Conservation (phyloP, 2,329 filamentous ascomycete species). For the Aquanectria penicillioides region DNA sequence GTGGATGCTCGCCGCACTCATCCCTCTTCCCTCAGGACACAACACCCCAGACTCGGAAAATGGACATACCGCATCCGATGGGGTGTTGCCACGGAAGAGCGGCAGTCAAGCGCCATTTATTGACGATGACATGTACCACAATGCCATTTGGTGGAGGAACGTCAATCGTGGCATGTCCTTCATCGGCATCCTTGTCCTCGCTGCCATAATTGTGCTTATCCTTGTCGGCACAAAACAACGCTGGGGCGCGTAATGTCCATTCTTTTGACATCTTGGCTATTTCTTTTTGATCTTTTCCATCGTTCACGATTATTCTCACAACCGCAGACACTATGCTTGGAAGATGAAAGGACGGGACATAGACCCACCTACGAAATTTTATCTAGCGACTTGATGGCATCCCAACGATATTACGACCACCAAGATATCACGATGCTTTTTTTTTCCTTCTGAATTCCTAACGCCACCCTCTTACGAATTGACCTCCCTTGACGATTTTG, state of each 20-base stretch:
- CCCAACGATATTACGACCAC: constrained; percentile 41
- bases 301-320: constrained; percentile 16
- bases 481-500: constrained; percentile 10
- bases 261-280: constrained; percentile 8
- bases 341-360: constrained; percentile 24
- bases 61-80: constrained; percentile 52
- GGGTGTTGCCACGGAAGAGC: constrained; percentile 50
- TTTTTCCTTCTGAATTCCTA: background rate
- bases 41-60: constrained; percentile 61
- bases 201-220: constrained; percentile 60
- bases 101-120: constrained; percentile 47
- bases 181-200: constrained; percentile 64
- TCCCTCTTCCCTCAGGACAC: constrained; percentile 74
- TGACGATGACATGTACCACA: constrained; percentile 60
- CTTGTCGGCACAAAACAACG: constrained; percentile 62
- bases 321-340: constrained; percentile 28
- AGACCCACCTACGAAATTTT: constrained; percentile 16
- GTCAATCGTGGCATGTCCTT: constrained; percentile 69
- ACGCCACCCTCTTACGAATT: constrained; percentile 15
- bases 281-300: background rate
- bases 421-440: constrained; percentile 35
- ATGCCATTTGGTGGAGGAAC: constrained; percentile 68
- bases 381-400: constrained; percentile 33
- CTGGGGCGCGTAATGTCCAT: constrained; percentile 51
- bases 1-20: constrained; percentile 82